A percentile compares a stretch with the other conserved stretches of the same genome.
Evolutionary conservation across 2,329 filamentous ascomycete genomes (phyloP).

Genomic region (Microdochium bolleyi): DNA sequence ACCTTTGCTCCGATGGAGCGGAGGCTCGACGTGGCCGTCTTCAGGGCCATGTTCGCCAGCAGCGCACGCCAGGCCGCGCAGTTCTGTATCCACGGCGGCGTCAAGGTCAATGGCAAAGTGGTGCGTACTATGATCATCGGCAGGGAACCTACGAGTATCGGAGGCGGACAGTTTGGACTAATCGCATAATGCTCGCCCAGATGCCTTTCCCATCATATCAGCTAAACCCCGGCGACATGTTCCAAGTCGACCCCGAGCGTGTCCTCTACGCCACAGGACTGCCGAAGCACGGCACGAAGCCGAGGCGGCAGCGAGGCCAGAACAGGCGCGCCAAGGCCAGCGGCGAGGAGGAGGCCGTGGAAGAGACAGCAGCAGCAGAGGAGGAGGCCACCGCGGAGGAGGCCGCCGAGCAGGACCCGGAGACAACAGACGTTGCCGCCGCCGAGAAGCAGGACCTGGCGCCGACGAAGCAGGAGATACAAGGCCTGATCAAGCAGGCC

Average conservation of each 20-base stretch:
- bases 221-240: conserved; percentile 96
- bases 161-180: neutral
- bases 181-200: conserved; percentile 32
- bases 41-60: conserved; percentile 87
- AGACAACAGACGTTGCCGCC: conserved; percentile 24
- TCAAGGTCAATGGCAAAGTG: conserved; percentile 95
- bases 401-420: conserved; percentile 25
- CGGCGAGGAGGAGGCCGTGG: conserved; percentile 11
- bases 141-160: neutral
- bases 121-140: conserved; percentile 45
- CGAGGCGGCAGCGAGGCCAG: conserved; percentile 7
- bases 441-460: conserved; percentile 15
- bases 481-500: conserved; percentile 45
- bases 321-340: conserved; percentile 16
- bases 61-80: conserved; percentile 89
- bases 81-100: conserved; percentile 85
- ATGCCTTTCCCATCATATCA: conserved; percentile 90
- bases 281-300: conserved; percentile 39
- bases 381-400: conserved; percentile 13
- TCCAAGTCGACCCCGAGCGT: conserved; percentile 84
- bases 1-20: conserved; percentile 86
- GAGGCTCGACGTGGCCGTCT: conserved; percentile 88
- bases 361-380: conserved; percentile 10
- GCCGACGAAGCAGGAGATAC: conserved; percentile 29
- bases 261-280: conserved; percentile 84